Evolutionary conservation across 208 protist species (phyloP).

Genomic region (Trypanosoma lewisi): DNA sequence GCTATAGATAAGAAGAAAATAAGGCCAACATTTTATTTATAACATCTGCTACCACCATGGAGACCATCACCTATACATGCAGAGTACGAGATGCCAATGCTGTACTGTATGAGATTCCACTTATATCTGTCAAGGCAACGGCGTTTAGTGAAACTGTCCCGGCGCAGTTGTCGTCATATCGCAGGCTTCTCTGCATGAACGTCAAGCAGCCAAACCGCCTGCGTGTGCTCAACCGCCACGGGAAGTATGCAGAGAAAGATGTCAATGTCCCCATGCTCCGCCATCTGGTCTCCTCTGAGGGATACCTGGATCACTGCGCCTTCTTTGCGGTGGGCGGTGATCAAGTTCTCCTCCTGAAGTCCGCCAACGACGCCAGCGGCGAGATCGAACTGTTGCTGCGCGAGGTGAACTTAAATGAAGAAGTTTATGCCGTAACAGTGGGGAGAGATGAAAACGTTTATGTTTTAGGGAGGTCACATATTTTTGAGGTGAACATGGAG

Average conservation of each 20-base stretch:
- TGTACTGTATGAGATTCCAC: constrained; percentile 59
- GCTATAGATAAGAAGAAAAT: neutral
- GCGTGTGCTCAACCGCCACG: constrained; percentile 69
- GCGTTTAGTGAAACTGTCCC: constrained; percentile 43
- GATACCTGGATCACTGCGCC: constrained; percentile 38
- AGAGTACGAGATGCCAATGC: constrained; percentile 52
- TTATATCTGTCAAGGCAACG: constrained; percentile 66
- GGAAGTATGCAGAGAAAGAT: constrained; percentile 62
- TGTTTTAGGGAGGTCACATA: constrained; percentile 54
- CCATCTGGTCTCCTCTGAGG: constrained; percentile 61
- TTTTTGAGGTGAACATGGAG: constrained; percentile 69
- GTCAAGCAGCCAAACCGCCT: constrained; percentile 80
- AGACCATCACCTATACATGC: constrained; percentile 58
- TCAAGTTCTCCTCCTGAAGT: constrained; percentile 54
- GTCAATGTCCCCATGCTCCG: constrained; percentile 45
- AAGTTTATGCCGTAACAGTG: constrained; percentile 57
- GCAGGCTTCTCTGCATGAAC: constrained; percentile 77
- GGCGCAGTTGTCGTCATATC: constrained; percentile 60
- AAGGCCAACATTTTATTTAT: constrained; percentile 10
- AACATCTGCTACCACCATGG: constrained; percentile 37
- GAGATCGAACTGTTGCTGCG: constrained; percentile 50
- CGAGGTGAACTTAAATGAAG: constrained; percentile 50
- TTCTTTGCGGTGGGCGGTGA: constrained; percentile 80
- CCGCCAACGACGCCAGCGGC: constrained; percentile 66
- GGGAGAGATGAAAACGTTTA: constrained; percentile 57